These are phyloP conservation scores for Diaporthe destruens DNA, from an alignment of 2,329 filamentous ascomycete species.

Conservation along the genomic window DNA sequence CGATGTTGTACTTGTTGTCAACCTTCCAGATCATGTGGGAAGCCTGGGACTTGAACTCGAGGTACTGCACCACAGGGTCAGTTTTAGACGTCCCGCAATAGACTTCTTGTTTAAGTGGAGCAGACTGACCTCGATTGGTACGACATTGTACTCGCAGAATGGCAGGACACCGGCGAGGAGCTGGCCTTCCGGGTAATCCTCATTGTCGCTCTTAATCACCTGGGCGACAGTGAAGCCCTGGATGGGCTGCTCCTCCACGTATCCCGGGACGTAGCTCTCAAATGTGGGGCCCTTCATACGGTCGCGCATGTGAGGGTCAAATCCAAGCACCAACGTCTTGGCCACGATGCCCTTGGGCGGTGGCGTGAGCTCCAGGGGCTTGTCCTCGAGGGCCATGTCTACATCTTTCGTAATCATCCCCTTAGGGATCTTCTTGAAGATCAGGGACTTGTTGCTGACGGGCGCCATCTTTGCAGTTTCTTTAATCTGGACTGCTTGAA, in stretches of 20 bases:
- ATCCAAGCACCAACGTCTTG: slow-evolving; percentile 38
- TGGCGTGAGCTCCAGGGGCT: slow-evolving; percentile 29
- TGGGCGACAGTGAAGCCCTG: slow-evolving; percentile 35
- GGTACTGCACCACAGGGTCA: background rate
- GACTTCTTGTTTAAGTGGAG: slow-evolving; percentile 43
- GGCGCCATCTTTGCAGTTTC: slow-evolving; percentile 20
- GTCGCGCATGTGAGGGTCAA: slow-evolving; percentile 42
- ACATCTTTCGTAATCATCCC: slow-evolving; percentile 35
- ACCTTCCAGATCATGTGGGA: slow-evolving; percentile 56
- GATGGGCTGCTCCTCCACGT: slow-evolving; percentile 37
- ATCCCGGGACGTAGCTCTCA: slow-evolving; percentile 40
- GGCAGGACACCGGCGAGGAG: slow-evolving; percentile 65
- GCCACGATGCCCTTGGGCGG: slow-evolving; percentile 40
- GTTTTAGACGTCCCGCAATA: too few relatives aligned
- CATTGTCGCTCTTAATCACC: slow-evolving; percentile 40
- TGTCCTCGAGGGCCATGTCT: slow-evolving; percentile 38
- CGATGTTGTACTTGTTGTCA: slow-evolving; percentile 74
- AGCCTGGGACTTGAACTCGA: slow-evolving; percentile 37
- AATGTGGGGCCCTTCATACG: slow-evolving; percentile 40
- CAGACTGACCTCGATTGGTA: slow-evolving; percentile 53
- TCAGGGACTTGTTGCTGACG: slow-evolving; percentile 37
- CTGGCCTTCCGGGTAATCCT: slow-evolving; percentile 60
- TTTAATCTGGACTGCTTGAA: background rate
- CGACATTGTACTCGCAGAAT: slow-evolving; percentile 72
- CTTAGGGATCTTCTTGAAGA: slow-evolving; percentile 38